phyloP scores from a whole-genome alignment of 805 yeast species.

The Kluyveromyces aestuarii region DNA sequence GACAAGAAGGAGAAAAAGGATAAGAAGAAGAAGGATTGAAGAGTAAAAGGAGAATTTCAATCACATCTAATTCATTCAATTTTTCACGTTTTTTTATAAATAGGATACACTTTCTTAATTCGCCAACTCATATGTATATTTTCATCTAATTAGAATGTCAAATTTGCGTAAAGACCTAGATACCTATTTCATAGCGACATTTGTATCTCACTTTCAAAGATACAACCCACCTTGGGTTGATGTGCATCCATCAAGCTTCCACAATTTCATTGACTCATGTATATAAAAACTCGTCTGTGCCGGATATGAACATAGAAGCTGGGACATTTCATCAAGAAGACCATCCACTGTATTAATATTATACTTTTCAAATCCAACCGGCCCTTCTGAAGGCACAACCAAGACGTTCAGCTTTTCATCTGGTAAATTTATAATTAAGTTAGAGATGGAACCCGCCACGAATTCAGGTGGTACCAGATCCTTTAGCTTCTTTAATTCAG shows the following conservation, averaged over 20 bases:
- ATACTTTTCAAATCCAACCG: constrained; percentile 48
- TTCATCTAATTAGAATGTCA: constrained; percentile 2
- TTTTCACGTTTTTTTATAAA: background rate
- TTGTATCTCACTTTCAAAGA: background rate
- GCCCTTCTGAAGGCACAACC: constrained; percentile 48
- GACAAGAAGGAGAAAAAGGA: constrained; percentile 10
- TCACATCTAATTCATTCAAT: background rate
- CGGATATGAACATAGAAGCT: background rate
- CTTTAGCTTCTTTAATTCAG: constrained; percentile 13
- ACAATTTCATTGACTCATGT: background rate
- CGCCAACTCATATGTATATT: constrained; percentile 3
- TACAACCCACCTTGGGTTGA: constrained; percentile 2
- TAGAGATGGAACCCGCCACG: constrained; percentile 42
- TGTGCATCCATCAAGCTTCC: background rate
- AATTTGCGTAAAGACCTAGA: background rate
- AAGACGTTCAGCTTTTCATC: constrained; percentile 7
- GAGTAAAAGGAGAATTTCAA: constrained; percentile 4
- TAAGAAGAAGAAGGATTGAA: constrained; percentile 22
- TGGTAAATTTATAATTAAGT: constrained; percentile 9
- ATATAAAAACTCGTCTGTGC: background rate
- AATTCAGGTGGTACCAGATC: constrained; percentile 50
- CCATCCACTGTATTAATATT: constrained; percentile 21
- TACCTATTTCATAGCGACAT: background rate
- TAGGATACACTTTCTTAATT: constrained; percentile 6
- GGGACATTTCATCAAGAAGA: background rate